Evolutionary conservation across 345 rosid genomes (phyloP).

Genomic region (Brassica juncea): DNA sequence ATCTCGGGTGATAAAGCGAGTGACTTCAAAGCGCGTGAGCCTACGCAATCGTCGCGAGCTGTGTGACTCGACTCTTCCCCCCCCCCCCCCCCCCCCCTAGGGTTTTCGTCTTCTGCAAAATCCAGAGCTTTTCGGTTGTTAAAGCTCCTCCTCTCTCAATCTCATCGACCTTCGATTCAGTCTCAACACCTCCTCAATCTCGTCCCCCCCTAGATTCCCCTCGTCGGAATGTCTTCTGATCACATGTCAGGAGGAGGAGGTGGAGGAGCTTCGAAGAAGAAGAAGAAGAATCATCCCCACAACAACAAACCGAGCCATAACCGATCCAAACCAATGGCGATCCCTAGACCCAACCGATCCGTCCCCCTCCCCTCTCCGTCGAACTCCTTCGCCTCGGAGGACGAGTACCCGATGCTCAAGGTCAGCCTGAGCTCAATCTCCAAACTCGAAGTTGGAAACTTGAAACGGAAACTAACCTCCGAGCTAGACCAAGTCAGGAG

Average conservation of each 20-base stretch:
- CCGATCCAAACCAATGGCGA: conserved; percentile 34
- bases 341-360: conserved; percentile 10
- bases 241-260: conserved; percentile 17
- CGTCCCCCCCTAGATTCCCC: not conserved
- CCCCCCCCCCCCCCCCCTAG: conserved; percentile 4
- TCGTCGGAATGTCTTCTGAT: conserved; percentile 32
- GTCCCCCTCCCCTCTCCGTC: conserved; percentile 19
- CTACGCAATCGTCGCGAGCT: not conserved
- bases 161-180: not conserved
- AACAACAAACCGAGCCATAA: conserved; percentile 12
- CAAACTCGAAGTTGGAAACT: conserved; percentile 29
- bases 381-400: conserved; percentile 17
- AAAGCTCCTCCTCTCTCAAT: conserved; percentile 8
- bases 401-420: conserved; percentile 33
- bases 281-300: conserved; percentile 15
- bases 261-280: conserved; percentile 38
- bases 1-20: conserved; percentile 10
- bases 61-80: not conserved
- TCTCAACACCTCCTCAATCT: not conserved
- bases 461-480: conserved; percentile 35
- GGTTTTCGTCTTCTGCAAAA: conserved; percentile 30
- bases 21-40: not conserved
- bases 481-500: conserved; percentile 39
- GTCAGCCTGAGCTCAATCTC: conserved; percentile 37
- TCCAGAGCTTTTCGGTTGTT: not conserved